A percentile compares a stretch with the other conserved stretches of the same genome.
These are phyloP conservation scores for Primulina eburnea DNA, from an alignment of 257 asterid species.

Conservation along the genomic window DNA sequence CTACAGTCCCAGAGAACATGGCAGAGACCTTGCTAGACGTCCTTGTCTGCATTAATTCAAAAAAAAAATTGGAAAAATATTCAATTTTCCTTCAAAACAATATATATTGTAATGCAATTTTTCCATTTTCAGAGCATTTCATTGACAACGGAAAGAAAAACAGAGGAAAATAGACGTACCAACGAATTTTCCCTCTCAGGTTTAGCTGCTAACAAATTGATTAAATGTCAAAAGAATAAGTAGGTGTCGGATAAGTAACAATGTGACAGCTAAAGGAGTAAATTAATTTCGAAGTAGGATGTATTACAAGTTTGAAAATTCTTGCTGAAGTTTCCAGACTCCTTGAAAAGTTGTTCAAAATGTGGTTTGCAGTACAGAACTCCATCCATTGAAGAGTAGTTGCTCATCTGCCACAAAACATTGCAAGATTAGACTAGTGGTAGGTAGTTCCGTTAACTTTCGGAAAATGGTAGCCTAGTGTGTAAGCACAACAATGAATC, in stretches of 20 bases:
- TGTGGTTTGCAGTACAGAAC: constrained; percentile 58
- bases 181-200: constrained; percentile 35
- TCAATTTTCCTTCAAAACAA: not conserved
- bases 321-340: constrained; percentile 46
- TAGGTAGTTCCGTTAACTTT: too few relatives aligned
- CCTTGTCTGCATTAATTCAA: constrained; percentile 31
- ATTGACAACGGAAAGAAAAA: not conserved
- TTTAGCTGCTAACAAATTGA: constrained; percentile 36
- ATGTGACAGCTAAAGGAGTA: not conserved
- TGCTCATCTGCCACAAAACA: constrained; percentile 44
- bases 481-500: too few relatives aligned
- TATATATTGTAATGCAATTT: too few relatives aligned
- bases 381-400: constrained; percentile 49
- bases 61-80: not conserved
- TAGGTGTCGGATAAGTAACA: not conserved
- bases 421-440: not conserved
- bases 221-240: not conserved
- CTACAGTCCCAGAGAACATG: constrained; percentile 63
- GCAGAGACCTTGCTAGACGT: constrained; percentile 48
- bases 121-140: not conserved
- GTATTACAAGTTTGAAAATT: constrained; percentile 38
- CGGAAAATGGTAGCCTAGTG: too few relatives aligned
- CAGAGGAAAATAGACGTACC: constrained; percentile 21
- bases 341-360: constrained; percentile 57
- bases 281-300: not conserved